phyloP scores from a whole-genome alignment of 2,329 filamentous ascomycete species.

The Trichophyton verrucosum region DNA sequence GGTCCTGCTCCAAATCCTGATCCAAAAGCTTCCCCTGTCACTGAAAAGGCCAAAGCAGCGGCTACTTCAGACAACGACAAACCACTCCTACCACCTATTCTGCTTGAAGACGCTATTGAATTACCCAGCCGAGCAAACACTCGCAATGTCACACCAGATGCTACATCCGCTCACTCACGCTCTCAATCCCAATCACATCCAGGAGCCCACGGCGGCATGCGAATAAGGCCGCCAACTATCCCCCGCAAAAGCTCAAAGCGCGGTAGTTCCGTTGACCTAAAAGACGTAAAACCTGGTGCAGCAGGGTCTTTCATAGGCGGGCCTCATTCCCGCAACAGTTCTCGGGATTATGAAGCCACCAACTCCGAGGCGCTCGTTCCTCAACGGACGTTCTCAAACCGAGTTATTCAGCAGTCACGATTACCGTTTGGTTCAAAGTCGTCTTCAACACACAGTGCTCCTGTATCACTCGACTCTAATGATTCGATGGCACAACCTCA shows the following conservation, averaged over 20 bases:
- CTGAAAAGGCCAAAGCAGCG: not conserved
- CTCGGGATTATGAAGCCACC: not conserved
- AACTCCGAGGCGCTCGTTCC: not conserved
- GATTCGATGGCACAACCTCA: conserved; percentile 25
- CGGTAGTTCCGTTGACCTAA: conserved; percentile 12
- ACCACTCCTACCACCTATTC: conserved; percentile 49
- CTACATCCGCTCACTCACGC: conserved; percentile 19
- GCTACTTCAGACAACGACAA: conserved; percentile 24
- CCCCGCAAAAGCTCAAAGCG: conserved; percentile 64
- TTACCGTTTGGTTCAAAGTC: conserved; percentile 31
- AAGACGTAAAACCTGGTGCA: not conserved
- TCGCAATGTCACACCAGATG: conserved; percentile 27
- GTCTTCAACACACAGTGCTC: conserved; percentile 26
- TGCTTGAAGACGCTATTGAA: conserved; percentile 48
- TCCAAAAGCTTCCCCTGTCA: conserved; percentile 9
- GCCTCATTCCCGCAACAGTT: conserved; percentile 12
- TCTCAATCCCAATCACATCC: not conserved
- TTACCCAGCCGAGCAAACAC: conserved; percentile 53
- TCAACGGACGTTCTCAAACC: not conserved
- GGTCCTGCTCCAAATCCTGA: not conserved
- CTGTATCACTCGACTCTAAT: conserved; percentile 27
- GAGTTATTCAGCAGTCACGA: conserved; percentile 14
- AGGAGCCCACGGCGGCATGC: conserved; percentile 15
- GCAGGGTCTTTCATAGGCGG: not conserved
- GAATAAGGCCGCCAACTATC: conserved; percentile 42